Evolutionary conservation across 257 asterid species (phyloP).

Genomic region (Lantana camara): DNA sequence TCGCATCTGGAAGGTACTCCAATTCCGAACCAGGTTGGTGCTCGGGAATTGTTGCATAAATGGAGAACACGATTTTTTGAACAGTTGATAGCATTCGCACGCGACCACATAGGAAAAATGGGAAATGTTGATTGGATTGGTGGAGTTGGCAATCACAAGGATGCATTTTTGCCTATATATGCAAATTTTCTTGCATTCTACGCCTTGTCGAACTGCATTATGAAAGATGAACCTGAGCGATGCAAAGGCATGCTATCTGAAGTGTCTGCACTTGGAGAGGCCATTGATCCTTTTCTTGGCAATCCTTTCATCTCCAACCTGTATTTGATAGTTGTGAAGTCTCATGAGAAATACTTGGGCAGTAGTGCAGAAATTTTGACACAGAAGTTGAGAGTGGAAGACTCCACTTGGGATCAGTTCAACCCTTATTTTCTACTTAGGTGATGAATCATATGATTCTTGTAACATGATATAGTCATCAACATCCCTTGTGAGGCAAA

Average conservation of each 20-base stretch:
- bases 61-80: constrained; percentile 72
- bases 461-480: constrained; percentile 23
- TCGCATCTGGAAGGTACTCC: constrained; percentile 64
- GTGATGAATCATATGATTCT: constrained; percentile 45
- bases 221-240: constrained; percentile 41
- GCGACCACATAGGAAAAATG: constrained; percentile 41
- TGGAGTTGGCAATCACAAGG: constrained; percentile 91
- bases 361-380: constrained; percentile 30
- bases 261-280: constrained; percentile 55
- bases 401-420: constrained; percentile 59
- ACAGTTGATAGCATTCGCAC: constrained; percentile 51
- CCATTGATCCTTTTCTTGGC: constrained; percentile 59
- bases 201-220: constrained; percentile 64
- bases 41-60: constrained; percentile 41
- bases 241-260: constrained; percentile 44
- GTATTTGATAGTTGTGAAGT: constrained; percentile 47
- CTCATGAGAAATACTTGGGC: constrained; percentile 55
- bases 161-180: constrained; percentile 74
- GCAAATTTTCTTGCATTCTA: constrained; percentile 71
- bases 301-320: constrained; percentile 70
- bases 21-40: constrained; percentile 36
- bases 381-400: constrained; percentile 31
- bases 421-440: constrained; percentile 76
- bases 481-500: not conserved
- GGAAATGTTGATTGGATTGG: constrained; percentile 72